These are phyloP conservation scores for Botrytis cinerea DNA, from an alignment of 2,329 filamentous ascomycete species.

Conservation along the genomic window DNA sequence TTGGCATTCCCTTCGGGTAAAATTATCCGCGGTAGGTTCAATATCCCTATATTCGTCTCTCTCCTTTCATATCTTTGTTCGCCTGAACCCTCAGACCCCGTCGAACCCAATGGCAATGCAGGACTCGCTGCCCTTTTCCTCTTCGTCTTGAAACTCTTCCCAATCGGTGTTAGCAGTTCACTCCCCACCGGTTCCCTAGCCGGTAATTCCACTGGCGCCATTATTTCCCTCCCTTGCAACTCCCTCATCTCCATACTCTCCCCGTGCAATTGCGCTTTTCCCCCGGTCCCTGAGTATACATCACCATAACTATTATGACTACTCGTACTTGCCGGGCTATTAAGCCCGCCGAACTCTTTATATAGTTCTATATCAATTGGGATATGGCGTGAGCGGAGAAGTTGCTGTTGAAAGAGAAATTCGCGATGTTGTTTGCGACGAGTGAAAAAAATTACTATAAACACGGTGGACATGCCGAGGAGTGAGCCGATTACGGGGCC, in stretches of 20 bases:
- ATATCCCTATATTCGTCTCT: background rate
- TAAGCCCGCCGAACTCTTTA: background rate
- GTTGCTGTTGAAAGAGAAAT: background rate
- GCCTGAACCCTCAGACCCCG: background rate
- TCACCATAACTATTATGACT: conserved; percentile 24
- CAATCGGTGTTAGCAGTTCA: conserved; percentile 32
- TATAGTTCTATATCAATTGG: background rate
- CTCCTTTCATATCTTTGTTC: background rate
- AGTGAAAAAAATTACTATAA: conserved; percentile 37
- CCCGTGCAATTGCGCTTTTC: conserved; percentile 32
- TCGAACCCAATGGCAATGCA: background rate
- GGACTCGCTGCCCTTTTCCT: background rate
- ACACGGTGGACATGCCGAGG: conserved; percentile 34
- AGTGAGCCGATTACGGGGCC: conserved; percentile 36
- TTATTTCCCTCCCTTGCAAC: conserved; percentile 31
- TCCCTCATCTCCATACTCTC: conserved; percentile 32
- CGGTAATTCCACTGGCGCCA: conserved; percentile 33
- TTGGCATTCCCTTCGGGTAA: too few species aligned
- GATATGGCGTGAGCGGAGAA: background rate
- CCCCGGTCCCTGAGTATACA: conserved; percentile 12
- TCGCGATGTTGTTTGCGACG: conserved; percentile 28
- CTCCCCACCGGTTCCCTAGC: conserved; percentile 34
- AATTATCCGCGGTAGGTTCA: background rate
- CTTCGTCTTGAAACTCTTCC: conserved; percentile 8
- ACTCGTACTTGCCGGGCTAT: conserved; percentile 3